Base-by-base conservation (phyloP, 306 rosid genomes). In the Fragaria nilgerrensis region DNA sequence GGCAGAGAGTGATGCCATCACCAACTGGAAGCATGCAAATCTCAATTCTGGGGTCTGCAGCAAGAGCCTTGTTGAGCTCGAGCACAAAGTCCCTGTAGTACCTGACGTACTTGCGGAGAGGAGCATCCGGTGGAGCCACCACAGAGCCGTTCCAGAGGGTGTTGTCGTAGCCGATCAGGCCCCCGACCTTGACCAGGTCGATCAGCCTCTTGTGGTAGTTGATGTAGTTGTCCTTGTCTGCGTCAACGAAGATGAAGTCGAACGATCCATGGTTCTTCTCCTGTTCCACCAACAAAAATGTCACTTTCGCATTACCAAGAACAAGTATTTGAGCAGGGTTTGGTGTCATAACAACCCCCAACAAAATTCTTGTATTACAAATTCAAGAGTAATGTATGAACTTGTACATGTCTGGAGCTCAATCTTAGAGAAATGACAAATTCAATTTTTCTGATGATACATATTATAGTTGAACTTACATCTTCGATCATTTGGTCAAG, bases 141-240 rank as follows among this genome's bases (percentile, higher is more conserved):
- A 94, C 97, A 0, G 98, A 94, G 1, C 98, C 98, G 27, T 90
- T 91, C 98, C 98, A 94, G 2, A 94, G 75, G 70, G 98, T 94
- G 85, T 94, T 94, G 87, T 94, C 97, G 81, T 94, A 94, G 23
- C 96, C 98, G 78, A 94, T 90, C 44, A 94, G 37, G 5, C 98
- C 98, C 0, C 98, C 98, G 0, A 94, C 89, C 79, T 91, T 91
- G 1, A 94, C 94, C 44, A 94, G 75, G 0, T 94, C 97, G 1
- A 94, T 91, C 63, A 94, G 61, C 79, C 97, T 90, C 88, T 94
- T 80, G 83, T 94, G 98, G 83, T 94, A 94, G 78, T 94, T 94
- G n/a, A 94, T 12, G 85, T 94, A 94, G 77, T 94, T 94, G 86
- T 94, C 96, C 77, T 94, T 94, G 79, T 94, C 98, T 0, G 98